These are phyloP conservation scores for Scedosporium aurantiacum DNA, from an alignment of 2,329 filamentous ascomycete genomes.

Conservation along the genomic window DNA sequence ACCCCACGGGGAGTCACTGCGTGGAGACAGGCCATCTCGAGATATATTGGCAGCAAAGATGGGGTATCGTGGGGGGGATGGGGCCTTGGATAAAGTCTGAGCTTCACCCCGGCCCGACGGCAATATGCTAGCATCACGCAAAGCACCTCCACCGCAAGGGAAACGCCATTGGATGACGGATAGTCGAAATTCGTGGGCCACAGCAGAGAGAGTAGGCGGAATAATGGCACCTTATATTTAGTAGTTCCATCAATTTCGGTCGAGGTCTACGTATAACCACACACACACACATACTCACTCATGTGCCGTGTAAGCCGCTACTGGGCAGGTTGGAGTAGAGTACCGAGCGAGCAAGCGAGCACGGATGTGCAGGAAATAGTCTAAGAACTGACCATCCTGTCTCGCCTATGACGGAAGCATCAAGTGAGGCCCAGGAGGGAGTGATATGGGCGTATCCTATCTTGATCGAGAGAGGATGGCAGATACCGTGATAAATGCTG, in stretches of 20 bases:
- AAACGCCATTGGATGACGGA: not conserved
- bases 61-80: too few relatives aligned
- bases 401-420: not conserved
- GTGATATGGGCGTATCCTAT: too few relatives aligned
- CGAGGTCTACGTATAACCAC: not conserved
- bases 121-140: not conserved
- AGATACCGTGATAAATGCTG: not conserved
- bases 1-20: not conserved
- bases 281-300: not conserved
- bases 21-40: not conserved
- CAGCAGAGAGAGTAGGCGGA: not conserved
- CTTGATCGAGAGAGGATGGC: not conserved
- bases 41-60: too few relatives aligned
- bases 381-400: not conserved
- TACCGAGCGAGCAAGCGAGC: not conserved
- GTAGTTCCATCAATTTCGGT: not conserved
- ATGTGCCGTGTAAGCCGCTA: not conserved
- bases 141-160: not conserved
- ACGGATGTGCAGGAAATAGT: not conserved
- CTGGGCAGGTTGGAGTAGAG: too few relatives aligned
- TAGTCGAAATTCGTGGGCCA: not conserved
- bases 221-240: not conserved
- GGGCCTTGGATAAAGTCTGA: not conserved
- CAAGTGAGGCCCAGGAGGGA: not conserved
- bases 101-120: not conserved